Evolutionary conservation across 2,329 filamentous ascomycete species (phyloP), one percentile per base, ranked within the genome.

Genomic region (Capronia americana): DNA sequence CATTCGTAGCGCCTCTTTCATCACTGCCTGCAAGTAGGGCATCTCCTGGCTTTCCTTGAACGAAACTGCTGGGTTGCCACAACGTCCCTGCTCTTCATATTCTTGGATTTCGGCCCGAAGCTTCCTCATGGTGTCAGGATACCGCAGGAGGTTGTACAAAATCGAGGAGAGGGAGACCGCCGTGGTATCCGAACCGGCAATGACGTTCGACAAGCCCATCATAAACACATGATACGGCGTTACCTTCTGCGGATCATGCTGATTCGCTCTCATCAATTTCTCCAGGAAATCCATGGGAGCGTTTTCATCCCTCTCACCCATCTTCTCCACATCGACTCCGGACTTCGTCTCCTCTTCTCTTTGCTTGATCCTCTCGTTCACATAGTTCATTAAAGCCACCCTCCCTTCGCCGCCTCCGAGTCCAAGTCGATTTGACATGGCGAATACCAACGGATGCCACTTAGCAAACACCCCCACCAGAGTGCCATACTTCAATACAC

Each of bases 111-210:
- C 72, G 23, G 67, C 41, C 56, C 64, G 63, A 32, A 73, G 66
- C 65, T 70, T 71, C 46, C 55, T 23, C 63, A 72, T 62, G 34
- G 63, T 66, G 20, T 63, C 54, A 0, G 88, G 88, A 72, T 88
- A 86, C 73, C 88, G 88, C 41, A 93, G 82, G 3, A 93, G 79
- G 76, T 88, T 88, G 78, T 93, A 93, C 73, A 94, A 91, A 0
- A 93, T 85, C 6, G 88, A 84, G 5, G 86, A 86, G 0, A 93
- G 82, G 6, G 86, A 87, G 20, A 71, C 63, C 5, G 71, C 68
- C 11, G 71, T 72, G 12, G 67, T 71, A 58, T 70, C 69, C 7
- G 61, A 63, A 1, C 69, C 70, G 6, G 71, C 71, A 57, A 71
- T 71, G 57, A 50, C 77, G 75, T 61, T 75, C 7, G 59, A 64